phyloP scores from a whole-genome alignment of 768 basidiomycete species.

The Kwoniella europaea region DNA sequence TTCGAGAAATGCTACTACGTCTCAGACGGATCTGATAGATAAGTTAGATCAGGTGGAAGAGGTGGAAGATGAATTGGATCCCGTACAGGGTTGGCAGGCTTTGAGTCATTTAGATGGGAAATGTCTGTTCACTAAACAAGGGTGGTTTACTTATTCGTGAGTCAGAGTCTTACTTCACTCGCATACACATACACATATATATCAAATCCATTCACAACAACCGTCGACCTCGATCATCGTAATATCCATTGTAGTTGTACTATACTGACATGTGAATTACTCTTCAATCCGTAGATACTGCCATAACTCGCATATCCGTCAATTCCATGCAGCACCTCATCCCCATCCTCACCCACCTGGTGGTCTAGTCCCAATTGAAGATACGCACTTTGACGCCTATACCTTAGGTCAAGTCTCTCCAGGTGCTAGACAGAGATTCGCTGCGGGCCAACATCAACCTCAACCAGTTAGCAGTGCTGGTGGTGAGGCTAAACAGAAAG shows the following conservation, averaged over 20 bases:
- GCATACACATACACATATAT: too few species aligned
- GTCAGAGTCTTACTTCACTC: neutral
- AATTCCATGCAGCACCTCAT: conserved; percentile 83
- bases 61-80: conserved; percentile 38
- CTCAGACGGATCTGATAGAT: conserved; percentile 28
- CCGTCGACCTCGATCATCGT: too few species aligned
- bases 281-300: conserved; percentile 59
- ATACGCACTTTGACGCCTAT: conserved; percentile 66
- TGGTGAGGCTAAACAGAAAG: neutral
- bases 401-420: conserved; percentile 53
- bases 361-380: conserved; percentile 76
- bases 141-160: conserved; percentile 86
- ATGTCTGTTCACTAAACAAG: conserved; percentile 53
- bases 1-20: conserved; percentile 26
- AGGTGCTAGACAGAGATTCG: conserved; percentile 65
- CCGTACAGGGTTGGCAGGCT: conserved; percentile 42
- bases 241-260: neutral
- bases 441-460: conserved; percentile 35
- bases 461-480: neutral
- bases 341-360: conserved; percentile 71
- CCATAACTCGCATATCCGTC: conserved; percentile 91
- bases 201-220: too few species aligned
- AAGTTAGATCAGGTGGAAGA: conserved; percentile 23
- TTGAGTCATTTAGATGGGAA: conserved; percentile 51
- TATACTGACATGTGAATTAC: neutral